Evolutionary conservation across 2,329 filamentous ascomycete genomes (phyloP).

Genomic region (Cladobotryum mycophilum): DNA sequence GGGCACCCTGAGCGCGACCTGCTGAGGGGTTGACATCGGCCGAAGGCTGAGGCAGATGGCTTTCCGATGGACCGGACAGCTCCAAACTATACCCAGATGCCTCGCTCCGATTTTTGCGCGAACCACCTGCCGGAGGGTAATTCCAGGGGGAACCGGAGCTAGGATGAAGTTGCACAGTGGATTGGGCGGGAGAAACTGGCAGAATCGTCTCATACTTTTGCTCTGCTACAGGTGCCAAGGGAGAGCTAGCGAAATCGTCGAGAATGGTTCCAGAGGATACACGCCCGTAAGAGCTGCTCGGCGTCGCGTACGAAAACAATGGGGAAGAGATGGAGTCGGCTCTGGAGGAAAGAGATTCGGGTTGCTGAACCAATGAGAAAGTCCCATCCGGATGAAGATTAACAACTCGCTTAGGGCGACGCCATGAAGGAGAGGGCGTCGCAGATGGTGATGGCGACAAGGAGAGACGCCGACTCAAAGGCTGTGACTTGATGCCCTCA

Average conservation of each 20-base stretch:
- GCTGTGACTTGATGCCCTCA: constrained; percentile 2
- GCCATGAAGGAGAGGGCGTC: constrained; percentile 20
- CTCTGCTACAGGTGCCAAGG: constrained; percentile 43
- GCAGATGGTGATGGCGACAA: constrained; percentile 11
- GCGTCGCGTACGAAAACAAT: constrained; percentile 39
- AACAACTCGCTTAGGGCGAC: constrained; percentile 33
- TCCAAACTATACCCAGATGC: background rate
- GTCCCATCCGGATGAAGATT: constrained; percentile 52
- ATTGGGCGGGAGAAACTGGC: constrained; percentile 13
- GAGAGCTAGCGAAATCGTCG: constrained; percentile 43
- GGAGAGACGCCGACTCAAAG: constrained; percentile 4
- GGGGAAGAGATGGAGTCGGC: constrained; percentile 33
- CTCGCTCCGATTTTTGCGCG: constrained; percentile 42
- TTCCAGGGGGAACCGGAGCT: constrained; percentile 41
- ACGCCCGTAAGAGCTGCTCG: constrained; percentile 43
- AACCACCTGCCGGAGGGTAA: constrained; percentile 47
- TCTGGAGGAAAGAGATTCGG: constrained; percentile 22
- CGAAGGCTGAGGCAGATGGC: background rate
- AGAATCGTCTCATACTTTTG: constrained; percentile 29
- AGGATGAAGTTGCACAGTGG: constrained; percentile 13
- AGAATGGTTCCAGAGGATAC: constrained; percentile 41
- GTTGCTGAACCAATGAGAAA: constrained; percentile 44
- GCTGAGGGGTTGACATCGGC: background rate
- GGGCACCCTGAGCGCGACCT: constrained; percentile 6
- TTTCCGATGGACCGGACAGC: background rate